Base-by-base conservation (phyloP, 2,329 filamentous ascomycete genomes). In the Nothomitra cinnamomea region DNA sequence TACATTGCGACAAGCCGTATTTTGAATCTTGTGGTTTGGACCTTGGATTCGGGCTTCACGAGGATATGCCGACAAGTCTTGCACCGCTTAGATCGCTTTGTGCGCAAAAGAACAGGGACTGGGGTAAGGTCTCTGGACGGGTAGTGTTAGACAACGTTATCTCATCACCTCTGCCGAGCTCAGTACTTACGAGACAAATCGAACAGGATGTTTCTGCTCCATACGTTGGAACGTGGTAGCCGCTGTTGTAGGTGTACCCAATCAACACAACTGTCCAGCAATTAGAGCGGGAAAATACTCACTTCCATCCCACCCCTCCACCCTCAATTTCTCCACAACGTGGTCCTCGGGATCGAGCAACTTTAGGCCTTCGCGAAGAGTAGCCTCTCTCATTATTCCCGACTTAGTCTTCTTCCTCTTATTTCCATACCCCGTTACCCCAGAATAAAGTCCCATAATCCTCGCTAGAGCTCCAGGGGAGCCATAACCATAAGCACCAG, bases 41-140 rank as follows among this genome's bases (percentile, higher is more conserved):
- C 82, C 67, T 96, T 98, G 56, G 82, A 79, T 67, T 98, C 92
- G 13, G 90, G 92, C 65, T 94, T 94, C 57, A 87, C 85, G 60
- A 98, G 83, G 64, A 96, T 95, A 69, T 96, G 90, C 12, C 92
- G 83, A 69, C 92, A 98, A 10, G 83, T 78, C 51, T 87, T 84
- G 67, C 92, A 98, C 47, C 92, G 86, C 70, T 95, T 96, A 19
- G 87, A 88, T 38, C 90, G 84, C 64, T 95, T 95, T 0, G 90
- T 94, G 54, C 87, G 83, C 13, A 98, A 78, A 1, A 94, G 76
- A 15, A 85, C 83, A 0, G 89, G 83, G 13, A 89, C 76, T 0
- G 92, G 92, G 25, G 87, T 82, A 3, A 96, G 77, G 19, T 90
- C 79, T 53, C 82, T 56, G 28, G 12, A 50, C 4, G 28, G 15